Conservation (phyloP, 2,329 filamentous ascomycete genomes). For the Septoria linicola region DNA sequence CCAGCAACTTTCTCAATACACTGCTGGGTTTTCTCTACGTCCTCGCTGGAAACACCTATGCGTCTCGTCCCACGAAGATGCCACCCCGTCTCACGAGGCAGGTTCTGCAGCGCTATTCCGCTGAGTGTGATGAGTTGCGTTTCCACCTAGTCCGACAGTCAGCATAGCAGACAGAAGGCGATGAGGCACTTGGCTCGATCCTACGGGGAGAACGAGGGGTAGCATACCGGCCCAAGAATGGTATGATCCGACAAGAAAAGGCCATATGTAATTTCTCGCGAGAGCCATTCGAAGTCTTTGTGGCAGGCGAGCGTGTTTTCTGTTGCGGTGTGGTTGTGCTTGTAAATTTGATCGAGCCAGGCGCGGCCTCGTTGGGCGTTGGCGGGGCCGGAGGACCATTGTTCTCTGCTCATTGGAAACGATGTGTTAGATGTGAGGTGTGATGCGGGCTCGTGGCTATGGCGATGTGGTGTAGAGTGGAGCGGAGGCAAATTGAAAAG, state of each 20-base stretch:
- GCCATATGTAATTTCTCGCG: conserved; percentile 58
- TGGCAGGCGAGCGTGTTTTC: conserved; percentile 46
- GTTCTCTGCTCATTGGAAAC: too few species aligned
- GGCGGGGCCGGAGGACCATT: conserved; percentile 58
- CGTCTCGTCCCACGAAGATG: conserved; percentile 54
- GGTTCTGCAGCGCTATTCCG: conserved; percentile 60
- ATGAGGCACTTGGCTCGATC: too few species aligned
- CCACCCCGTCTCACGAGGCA: conserved; percentile 55
- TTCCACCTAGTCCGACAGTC: too few species aligned
- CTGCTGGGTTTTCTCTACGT: conserved; percentile 46
- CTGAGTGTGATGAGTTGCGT: conserved; percentile 56
- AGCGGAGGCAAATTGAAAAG: too few species aligned
- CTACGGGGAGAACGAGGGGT: too few species aligned
- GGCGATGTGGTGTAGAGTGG: too few species aligned
- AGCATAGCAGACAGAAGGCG: too few species aligned
- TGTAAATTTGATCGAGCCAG: conserved; percentile 60
- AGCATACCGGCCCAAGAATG: conserved; percentile 49
- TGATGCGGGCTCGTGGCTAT: too few species aligned
- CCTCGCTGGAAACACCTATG: conserved; percentile 49
- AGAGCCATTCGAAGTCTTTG: conserved; percentile 54
- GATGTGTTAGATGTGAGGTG: too few species aligned
- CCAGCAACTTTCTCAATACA: conserved; percentile 42
- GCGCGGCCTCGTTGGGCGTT: conserved; percentile 54
- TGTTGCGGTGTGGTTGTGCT: conserved; percentile 47
- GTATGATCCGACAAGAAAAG: conserved; percentile 57